Base-by-base conservation (phyloP, 176 grass and related monocot genomes). In the Paspalum notatum region DNA sequence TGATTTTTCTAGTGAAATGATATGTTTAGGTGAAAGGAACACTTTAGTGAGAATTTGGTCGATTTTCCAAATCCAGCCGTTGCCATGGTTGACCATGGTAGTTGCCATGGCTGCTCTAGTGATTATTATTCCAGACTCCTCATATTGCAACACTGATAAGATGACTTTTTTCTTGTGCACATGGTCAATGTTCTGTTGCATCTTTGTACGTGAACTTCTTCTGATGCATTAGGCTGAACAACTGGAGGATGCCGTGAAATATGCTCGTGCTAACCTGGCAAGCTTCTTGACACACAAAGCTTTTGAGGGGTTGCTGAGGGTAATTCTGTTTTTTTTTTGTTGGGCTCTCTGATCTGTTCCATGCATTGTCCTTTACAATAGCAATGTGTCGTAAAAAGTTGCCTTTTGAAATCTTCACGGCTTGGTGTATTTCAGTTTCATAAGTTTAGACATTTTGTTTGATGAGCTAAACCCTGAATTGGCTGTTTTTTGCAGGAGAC, bases 161-260 rank as follows among this genome's bases (percentile, higher is more conserved):
- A 14, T 14, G 46, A 26, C 22, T 43, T 74, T 44, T 74, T 61
- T 59, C n/a, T 56, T 66, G 68, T 11, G 18, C 24, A 20, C 56
- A 25, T 46, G 46, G 13, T 25, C 21, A 55, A 54, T 72, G 44
- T 54, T 56, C 13, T 45, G 58, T 49, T 82, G 45, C 61, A 48
- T 83, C 64, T 27, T 56, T 8, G 12, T 39, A 58, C 48, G 38
- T 83, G 45, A 38, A 38, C 42, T 73, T 22, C 70, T 71, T 83
- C 56, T 72, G 42, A 68, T 75, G 65, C 38, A 59, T 79, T 71
- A 98, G 95, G 88, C 67, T 76, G 95, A 83, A 68, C 87, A 95
- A 52, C 76, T 85, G 49, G 92, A 93, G 76, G 88, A 87, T 60
- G 95, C 92, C 60, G 92, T 98, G 50, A 86, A 78, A 70, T 98